Evolutionary conservation across 441 rosid species (phyloP).

Genomic region (Bocquillonia castaneifolia): DNA sequence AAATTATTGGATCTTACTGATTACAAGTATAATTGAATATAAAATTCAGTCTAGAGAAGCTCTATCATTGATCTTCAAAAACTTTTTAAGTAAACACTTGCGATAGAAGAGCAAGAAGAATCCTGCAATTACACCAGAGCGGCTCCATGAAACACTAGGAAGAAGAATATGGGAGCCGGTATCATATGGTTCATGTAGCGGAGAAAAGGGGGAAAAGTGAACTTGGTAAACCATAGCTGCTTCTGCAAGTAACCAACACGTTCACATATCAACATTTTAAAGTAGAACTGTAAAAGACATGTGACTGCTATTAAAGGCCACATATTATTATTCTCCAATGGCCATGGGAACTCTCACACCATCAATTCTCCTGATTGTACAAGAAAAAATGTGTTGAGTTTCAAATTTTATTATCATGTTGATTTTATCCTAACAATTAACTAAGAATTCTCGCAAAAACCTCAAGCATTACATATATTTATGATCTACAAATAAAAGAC

Average conservation of each 20-base stretch:
- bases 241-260: background rate
- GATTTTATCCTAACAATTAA: background rate
- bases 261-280: background rate
- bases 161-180: too few relatives aligned
- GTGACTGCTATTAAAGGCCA: background rate
- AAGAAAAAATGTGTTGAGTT: background rate
- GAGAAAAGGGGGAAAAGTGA: too few relatives aligned
- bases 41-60: background rate
- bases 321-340: background rate
- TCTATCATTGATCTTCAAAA: background rate
- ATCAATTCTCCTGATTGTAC: background rate
- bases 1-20: background rate
- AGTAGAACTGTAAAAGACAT: background rate
- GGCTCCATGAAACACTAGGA: too few relatives aligned
- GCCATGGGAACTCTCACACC: background rate
- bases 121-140: too few relatives aligned
- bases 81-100: too few relatives aligned
- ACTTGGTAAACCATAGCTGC: background rate
- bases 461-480: background rate
- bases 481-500: slow-evolving; percentile 25
- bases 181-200: too few relatives aligned
- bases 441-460: slow-evolving; percentile 13
- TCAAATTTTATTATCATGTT: background rate
- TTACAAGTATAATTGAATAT: background rate
- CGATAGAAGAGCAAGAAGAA: too few relatives aligned